A percentile compares a stretch with the other conserved stretches of the same genome.
Evolutionary conservation across 2,329 filamentous ascomycete genomes (phyloP).

Genomic region (Davidsoniella australis): DNA sequence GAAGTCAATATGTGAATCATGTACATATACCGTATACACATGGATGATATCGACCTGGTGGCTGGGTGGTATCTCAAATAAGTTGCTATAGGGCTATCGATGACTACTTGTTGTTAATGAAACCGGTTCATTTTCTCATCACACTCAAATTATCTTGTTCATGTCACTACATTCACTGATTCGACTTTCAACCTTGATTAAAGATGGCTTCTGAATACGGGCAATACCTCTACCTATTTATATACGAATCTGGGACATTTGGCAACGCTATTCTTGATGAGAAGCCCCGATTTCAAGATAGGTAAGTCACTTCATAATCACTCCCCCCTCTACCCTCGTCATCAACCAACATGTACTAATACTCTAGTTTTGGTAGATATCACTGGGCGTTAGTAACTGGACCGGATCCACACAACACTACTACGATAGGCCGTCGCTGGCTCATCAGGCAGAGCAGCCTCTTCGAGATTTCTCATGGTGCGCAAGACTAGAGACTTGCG

Average conservation of each 20-base stretch:
- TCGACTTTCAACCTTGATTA: background rate
- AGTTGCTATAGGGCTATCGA: no score
- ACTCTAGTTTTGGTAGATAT: background rate
- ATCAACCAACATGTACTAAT: background rate
- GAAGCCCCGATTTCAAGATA: background rate
- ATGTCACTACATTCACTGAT: no score
- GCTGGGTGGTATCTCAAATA: no score
- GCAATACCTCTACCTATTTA: slow-evolving; percentile 2
- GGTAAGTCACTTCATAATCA: background rate
- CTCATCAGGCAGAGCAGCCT: background rate
- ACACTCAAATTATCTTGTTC: no score
- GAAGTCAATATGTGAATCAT: no score
- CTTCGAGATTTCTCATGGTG: background rate
- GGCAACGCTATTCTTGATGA: background rate
- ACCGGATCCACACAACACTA: background rate
- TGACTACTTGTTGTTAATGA: no score
- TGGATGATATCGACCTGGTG: no score
- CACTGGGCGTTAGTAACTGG: slow-evolving; percentile 3
- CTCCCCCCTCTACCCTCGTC: no score
- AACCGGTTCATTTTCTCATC: no score
- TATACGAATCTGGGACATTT: slow-evolving; percentile 1
- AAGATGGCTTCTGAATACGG: background rate
- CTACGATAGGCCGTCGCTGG: slow-evolving; percentile 1
- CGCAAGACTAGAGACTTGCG: background rate
- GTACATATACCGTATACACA: no score